Evolutionary conservation across 306 rosid species (phyloP).

Genomic region (Sicyos baderoa): DNA sequence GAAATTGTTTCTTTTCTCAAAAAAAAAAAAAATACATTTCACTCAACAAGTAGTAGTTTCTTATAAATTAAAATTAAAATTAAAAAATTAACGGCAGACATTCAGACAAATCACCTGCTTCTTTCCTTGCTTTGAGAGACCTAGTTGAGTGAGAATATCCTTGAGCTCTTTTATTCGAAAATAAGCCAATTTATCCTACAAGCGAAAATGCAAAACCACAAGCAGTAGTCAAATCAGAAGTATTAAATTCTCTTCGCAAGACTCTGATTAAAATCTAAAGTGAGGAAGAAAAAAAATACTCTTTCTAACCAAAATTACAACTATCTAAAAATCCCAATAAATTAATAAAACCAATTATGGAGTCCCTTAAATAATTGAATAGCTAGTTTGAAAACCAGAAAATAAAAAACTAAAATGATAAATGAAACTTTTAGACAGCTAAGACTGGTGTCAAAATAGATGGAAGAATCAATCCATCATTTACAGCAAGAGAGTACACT

Average conservation of each 20-base stretch:
- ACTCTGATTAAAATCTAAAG: not conserved
- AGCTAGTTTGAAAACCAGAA: not conserved
- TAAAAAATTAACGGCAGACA: conserved; percentile 1
- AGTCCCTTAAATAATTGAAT: not conserved
- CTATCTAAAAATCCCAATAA: not conserved
- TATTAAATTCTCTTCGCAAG: not conserved
- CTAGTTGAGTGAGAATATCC: conserved; percentile 77
- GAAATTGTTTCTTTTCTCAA: too few species aligned
- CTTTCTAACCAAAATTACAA: not conserved
- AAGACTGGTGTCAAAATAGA: not conserved
- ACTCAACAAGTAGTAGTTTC: not conserved
- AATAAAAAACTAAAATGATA: not conserved
- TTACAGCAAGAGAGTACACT: not conserved
- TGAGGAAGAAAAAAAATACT: not conserved
- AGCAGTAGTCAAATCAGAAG: conserved; percentile 1
- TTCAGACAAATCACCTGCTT: conserved; percentile 65
- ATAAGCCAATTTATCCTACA: conserved; percentile 67
- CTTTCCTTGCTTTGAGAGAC: conserved; percentile 95
- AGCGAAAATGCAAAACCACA: conserved; percentile 3
- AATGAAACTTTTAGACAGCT: not conserved
- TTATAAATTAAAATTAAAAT: not conserved
- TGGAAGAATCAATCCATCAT: not conserved
- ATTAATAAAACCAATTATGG: not conserved
- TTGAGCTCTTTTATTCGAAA: conserved; percentile 92
- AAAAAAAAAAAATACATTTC: not conserved